Conservation (phyloP, 2,329 filamentous ascomycete species). For the Aspergillus pseudonomiae region DNA sequence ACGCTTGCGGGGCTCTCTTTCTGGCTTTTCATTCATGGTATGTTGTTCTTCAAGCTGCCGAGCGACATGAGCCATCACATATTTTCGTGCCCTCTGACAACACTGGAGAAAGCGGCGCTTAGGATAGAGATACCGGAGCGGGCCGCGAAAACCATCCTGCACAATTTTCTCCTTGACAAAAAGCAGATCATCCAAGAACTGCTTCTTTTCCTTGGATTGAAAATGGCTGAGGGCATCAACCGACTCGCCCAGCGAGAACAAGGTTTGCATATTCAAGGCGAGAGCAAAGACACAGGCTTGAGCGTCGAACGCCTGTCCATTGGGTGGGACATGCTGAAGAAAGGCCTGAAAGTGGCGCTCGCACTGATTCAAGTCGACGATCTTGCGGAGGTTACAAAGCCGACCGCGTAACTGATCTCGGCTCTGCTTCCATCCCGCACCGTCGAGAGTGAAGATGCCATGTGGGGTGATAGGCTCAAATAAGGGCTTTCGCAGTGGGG, state of each 20-base stretch:
- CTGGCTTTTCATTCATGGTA: background rate
- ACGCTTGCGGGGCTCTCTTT: background rate
- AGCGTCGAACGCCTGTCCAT: constrained; percentile 6
- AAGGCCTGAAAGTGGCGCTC: constrained; percentile 14
- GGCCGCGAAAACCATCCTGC: constrained; percentile 13
- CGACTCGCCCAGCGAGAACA: constrained; percentile 9
- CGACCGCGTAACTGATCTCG: constrained; percentile 5
- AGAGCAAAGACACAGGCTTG: constrained; percentile 3
- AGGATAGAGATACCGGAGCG: background rate
- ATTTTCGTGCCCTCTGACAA: background rate
- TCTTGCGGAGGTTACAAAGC: constrained; percentile 7
- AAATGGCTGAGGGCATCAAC: constrained; percentile 1
- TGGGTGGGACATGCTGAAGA: constrained; percentile 2
- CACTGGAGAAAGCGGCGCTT: background rate
- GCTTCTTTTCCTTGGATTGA: constrained; percentile 7
- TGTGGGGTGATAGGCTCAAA: constrained; percentile 17
- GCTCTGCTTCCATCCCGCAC: constrained; percentile 12
- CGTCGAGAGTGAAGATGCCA: constrained; percentile 19
- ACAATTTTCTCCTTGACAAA: constrained; percentile 12
- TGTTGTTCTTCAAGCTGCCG: background rate
- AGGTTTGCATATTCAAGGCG: constrained; percentile 11
- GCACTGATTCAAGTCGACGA: constrained; percentile 6
- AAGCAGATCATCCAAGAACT: constrained; percentile 4
- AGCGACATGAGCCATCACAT: background rate
- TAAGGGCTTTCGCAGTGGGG: constrained; percentile 12